Base-by-base conservation (phyloP, 257 asterid species). In the Nicotiana noctiflora region DNA sequence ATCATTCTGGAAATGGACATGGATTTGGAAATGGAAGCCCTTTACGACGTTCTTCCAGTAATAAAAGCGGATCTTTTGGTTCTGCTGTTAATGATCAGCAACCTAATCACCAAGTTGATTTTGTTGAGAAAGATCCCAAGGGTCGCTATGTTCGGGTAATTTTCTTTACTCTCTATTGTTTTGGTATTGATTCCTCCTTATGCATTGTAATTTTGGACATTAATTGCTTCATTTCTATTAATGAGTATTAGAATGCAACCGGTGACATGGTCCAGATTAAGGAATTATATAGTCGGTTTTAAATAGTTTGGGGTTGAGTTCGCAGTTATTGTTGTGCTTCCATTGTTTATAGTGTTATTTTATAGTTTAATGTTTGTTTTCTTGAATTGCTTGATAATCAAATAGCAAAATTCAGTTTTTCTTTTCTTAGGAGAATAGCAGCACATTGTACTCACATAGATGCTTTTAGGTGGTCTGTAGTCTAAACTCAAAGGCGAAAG, bases 131-230 rank as follows among this genome's bases (percentile, higher is more conserved):
- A 83, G 94, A 93, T 68, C 87, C 89, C 32, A 83, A 74, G 19
- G 88, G 87, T 79, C 94, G 97, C 77, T 93, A 93, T 56, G 82
- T 89, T 66, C 88, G 97, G 95, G 97, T 93, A 90, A 56, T 8
- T 17, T 49, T 23, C 7, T 49, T 8, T 78, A 62, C 61, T 75
- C 80, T 64, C 3, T 67, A 12, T 52, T 40, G 1, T 12, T 80
- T 78, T 72, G 23, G 14, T 19, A 29, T 70, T 17, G 2, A 23
- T 63, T 14, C 44, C 25, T 75, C 63, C 51, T 53, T 13, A 21
- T 64, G 23, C n/a, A 18, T 32, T 40, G 6, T n/a, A 12, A 10
- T 40, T 53, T 72, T 61, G 19, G n/a, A 19, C 11, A 18, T 29
- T 40, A 40, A 40, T 40, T 75, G 25, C 70, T 80, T 31, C 25